phyloP scores from a whole-genome alignment of 1,284 basidiomycete genomes.

The Ganoderma sinense region DNA sequence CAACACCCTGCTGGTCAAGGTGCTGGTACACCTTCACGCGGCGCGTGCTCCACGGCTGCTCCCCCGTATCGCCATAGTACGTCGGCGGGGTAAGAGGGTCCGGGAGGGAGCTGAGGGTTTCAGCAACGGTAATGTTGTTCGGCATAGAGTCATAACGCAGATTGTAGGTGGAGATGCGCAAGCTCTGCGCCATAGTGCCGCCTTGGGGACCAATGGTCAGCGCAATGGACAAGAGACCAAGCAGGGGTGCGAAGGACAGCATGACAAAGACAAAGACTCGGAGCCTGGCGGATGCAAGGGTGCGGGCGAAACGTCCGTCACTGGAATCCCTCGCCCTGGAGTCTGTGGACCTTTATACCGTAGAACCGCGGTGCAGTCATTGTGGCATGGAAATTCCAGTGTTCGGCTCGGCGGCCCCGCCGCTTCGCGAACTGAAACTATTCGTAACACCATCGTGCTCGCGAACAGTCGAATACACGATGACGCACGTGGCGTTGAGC shows the following conservation, averaged over 20 bases:
- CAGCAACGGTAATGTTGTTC: conserved; percentile 55
- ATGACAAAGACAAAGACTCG: neutral
- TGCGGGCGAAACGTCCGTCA: neutral
- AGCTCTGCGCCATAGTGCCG: conserved; percentile 14
- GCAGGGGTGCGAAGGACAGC: conserved; percentile 55
- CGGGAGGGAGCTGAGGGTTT: conserved; percentile 51
- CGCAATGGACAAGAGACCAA: conserved; percentile 49
- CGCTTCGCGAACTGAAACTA: neutral
- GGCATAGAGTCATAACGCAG: conserved; percentile 62
- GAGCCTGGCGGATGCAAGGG: neutral
- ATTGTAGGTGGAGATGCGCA: conserved; percentile 61
- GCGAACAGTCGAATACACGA: neutral
- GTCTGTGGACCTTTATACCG: neutral
- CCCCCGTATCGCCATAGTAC: conserved; percentile 43
- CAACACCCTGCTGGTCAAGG: conserved; percentile 48
- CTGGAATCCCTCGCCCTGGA: neutral
- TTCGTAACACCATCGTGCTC: neutral
- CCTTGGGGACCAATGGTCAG: conserved; percentile 16
- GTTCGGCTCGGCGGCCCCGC: neutral
- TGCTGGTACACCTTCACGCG: conserved; percentile 56
- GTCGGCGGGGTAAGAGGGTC: conserved; percentile 49
- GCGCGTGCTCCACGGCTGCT: conserved; percentile 61
- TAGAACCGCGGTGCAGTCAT: neutral
- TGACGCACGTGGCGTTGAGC: neutral
- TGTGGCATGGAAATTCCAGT: neutral